phyloP scores from a whole-genome alignment of 108 stramenopile genomes.

The Cyclostephanos tholiformis region DNA sequence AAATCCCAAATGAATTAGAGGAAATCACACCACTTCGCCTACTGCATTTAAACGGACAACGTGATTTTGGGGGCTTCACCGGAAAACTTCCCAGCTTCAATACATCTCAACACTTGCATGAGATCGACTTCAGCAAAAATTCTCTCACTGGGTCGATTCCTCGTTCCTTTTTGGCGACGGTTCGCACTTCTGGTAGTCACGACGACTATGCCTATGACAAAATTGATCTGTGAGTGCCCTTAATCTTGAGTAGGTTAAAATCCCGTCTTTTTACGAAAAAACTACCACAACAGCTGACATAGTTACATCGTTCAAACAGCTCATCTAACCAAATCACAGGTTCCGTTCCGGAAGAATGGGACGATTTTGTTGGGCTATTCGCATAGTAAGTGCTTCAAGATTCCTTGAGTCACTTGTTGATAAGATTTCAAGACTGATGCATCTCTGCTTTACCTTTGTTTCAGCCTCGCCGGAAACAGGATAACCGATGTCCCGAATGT shows the following conservation, averaged over 20 bases:
- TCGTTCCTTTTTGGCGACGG: constrained; percentile 46
- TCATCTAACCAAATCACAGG: constrained; percentile 51
- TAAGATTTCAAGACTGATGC: neutral
- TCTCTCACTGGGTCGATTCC: constrained; percentile 66
- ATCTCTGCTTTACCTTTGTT: neutral
- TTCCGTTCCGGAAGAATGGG: constrained; percentile 34
- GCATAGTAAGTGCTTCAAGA: constrained; percentile 23
- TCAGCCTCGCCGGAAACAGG: constrained; percentile 61
- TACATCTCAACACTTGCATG: constrained; percentile 47
- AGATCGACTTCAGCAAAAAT: constrained; percentile 69
- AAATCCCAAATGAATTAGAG: constrained; percentile 66
- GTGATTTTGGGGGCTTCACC: constrained; percentile 61
- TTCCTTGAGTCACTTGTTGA: neutral
- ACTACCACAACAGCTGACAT: neutral
- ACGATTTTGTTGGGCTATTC: constrained; percentile 44
- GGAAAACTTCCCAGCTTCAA: constrained; percentile 61
- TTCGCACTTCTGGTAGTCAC: constrained; percentile 35
- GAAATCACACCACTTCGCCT: constrained; percentile 48
- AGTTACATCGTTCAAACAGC: constrained; percentile 5
- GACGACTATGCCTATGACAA: constrained; percentile 35
- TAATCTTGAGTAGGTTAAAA: neutral
- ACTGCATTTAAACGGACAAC: constrained; percentile 47
- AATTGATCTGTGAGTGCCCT: constrained; percentile 41
- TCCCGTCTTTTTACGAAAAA: neutral
- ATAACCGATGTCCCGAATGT: constrained; percentile 63